Base-by-base conservation (phyloP, 2,329 filamentous ascomycete species). In the Hortaea werneckii region DNA sequence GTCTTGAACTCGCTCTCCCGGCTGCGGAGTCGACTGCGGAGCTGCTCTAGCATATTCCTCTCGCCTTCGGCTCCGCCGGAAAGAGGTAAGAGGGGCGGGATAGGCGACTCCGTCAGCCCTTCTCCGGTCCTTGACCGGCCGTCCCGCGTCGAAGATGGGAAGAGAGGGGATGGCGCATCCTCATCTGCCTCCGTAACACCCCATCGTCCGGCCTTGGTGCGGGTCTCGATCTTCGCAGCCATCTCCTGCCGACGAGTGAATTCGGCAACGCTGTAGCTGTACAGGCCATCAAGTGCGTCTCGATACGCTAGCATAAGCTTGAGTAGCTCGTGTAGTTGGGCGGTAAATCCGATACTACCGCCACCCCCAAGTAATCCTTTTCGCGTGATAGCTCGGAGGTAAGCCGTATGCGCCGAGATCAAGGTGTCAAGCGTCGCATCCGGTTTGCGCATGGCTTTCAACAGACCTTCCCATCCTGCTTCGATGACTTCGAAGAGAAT, bases 401-500 rank as follows among this genome's bases (percentile, higher is more conserved):
- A 98, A 44, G 80, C 82, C 11, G 83, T 86, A 66, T 98, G 92
- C 0, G 92, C 90, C 54, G 83, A 78, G 62, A 98, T 96, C 45
- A 98, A 76, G 60, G 96, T 92, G 68, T 98, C 94, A 8, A 98
- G 77, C 0, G 92, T 98, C 60, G 84, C 89, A 54, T 86, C 85
- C 10, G 90, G 87, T 41, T 61, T 58, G 10, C 78, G 80, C 50
- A 96, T 83, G 29, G 85, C 83, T 28, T 79, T 77, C 65, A 95
- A 86, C 2, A 98, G 76, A 60, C 90, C 84, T 50, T 86, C 85
- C 94, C 92, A 98, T 41, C 87, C 92, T 32, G 86, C 84, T 65
- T 98, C 92, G 56, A 98, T 96, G 55, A 98, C 92, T 66, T 98
- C 92, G 60, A 96, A 98, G 7, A 98, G 75, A 55, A 98, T 95